A percentile compares a stretch with the other conserved stretches of the same genome.
Conservation (phyloP, 495 filamentous ascomycete genomes). For the Xylaria longipes region DNA sequence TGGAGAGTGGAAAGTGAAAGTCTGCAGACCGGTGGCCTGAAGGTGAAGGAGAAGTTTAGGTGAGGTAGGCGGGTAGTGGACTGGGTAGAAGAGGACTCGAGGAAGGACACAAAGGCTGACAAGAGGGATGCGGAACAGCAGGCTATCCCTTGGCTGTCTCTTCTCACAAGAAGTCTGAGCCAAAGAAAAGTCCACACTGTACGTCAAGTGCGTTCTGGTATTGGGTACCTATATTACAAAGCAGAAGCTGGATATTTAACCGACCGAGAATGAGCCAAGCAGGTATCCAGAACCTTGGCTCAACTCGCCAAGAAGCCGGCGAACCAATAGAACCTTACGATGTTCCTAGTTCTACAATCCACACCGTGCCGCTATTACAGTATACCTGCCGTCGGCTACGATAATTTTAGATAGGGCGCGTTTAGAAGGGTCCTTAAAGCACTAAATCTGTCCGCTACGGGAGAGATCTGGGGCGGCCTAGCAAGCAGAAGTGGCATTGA, state of each 20-base stretch:
- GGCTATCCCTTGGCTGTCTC: slow-evolving; percentile 8
- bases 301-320: not conserved
- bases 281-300: not conserved
- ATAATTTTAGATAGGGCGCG: slow-evolving; percentile 1
- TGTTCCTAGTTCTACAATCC: not conserved
- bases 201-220: not conserved
- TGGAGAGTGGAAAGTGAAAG: slow-evolving; percentile 13
- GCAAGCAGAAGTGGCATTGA: not conserved
- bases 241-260: not conserved
- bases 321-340: not conserved
- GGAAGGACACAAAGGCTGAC: slow-evolving; percentile 8
- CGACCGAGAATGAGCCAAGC: not conserved
- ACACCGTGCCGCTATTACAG: not conserved
- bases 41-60: slow-evolving; percentile 4
- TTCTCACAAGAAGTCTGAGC: not conserved
- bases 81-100: slow-evolving; percentile 7
- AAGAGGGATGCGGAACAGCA: not conserved
- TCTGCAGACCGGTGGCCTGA: slow-evolving; percentile 21
- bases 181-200: not conserved
- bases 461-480: slow-evolving; percentile 10
- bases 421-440: not conserved
- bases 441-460: slow-evolving; percentile 11
- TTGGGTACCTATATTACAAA: not conserved
- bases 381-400: not conserved
- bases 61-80: not conserved